Percentiles rank a stretch among this genome's conserved stretches.
Evolutionary conservation across 441 rosid genomes (phyloP).

Genomic region (Oxalis stricta): DNA sequence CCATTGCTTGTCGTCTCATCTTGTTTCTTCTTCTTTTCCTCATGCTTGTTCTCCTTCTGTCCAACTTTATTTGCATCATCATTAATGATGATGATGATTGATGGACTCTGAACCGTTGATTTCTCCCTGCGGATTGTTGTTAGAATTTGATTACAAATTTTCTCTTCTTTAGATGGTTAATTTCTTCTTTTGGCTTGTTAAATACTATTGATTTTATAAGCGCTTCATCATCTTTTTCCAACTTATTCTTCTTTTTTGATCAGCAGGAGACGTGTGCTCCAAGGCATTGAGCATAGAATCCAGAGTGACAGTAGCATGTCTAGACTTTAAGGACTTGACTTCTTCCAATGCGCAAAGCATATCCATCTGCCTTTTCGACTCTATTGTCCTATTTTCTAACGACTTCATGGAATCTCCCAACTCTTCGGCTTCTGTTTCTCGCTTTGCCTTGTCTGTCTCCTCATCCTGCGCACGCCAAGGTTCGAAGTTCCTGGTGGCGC

Average conservation of each 20-base stretch:
- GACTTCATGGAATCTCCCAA: conserved; percentile 92
- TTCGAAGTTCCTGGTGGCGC: conserved; percentile 71
- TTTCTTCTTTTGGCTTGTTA: conserved; percentile 26
- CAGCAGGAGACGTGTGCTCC: conserved; percentile 53
- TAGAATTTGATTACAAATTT: too few species aligned
- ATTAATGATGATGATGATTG: too few species aligned
- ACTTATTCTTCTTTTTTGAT: conserved; percentile 50
- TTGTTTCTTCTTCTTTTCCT: too few species aligned
- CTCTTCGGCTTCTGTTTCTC: conserved; percentile 70
- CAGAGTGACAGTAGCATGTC: conserved; percentile 72
- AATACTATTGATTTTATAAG: conserved; percentile 55
- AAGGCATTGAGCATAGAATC: conserved; percentile 81
- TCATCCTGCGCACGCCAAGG: conserved; percentile 40
- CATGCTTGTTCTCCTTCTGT: too few species aligned
- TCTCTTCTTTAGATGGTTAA: too few species aligned
- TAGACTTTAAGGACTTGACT: conserved; percentile 83
- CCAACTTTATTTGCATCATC: too few species aligned
- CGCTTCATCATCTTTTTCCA: conserved; percentile 90
- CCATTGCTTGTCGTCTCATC: too few species aligned
- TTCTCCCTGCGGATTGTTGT: too few species aligned
- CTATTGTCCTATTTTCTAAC: conserved; percentile 66
- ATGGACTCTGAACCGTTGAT: too few species aligned
- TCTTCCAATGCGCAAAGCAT: conserved; percentile 84
- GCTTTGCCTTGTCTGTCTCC: conserved; percentile 15
- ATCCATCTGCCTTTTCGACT: conserved; percentile 89